A percentile compares a stretch with the other conserved stretches of the same genome.
These are phyloP conservation scores for Trichoderma aggressivum DNA, from an alignment of 2,329 filamentous ascomycete species.

Conservation along the genomic window DNA sequence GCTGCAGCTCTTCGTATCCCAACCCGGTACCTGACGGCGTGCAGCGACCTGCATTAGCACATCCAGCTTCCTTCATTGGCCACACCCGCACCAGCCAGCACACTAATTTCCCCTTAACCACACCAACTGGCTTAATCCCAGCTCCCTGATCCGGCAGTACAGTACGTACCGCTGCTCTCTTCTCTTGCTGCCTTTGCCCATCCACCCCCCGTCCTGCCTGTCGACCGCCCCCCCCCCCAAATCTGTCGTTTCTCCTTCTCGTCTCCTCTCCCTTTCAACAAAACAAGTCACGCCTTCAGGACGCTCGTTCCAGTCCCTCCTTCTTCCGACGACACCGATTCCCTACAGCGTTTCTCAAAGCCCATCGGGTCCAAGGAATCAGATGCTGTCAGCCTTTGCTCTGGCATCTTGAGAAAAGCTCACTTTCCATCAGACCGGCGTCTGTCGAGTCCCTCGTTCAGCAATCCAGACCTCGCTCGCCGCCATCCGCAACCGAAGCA, in stretches of 20 bases:
- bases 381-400: slow-evolving; percentile 18
- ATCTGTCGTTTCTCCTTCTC: slow-evolving; percentile 17
- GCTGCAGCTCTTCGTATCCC: background rate
- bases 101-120: slow-evolving; percentile 21
- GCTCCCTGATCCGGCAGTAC: slow-evolving; percentile 15
- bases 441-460: slow-evolving; percentile 18
- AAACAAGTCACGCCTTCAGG: slow-evolving; percentile 38
- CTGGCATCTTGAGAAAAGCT: slow-evolving; percentile 15
- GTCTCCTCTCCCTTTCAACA: slow-evolving; percentile 37
- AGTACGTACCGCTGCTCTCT: background rate
- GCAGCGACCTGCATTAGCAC: slow-evolving; percentile 5
- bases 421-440: slow-evolving; percentile 7
- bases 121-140: slow-evolving; percentile 17
- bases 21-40: slow-evolving; percentile 6
- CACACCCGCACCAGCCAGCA: slow-evolving; percentile 14
- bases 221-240: slow-evolving; percentile 15
- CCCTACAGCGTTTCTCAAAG: slow-evolving; percentile 18
- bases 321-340: slow-evolving; percentile 26
- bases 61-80: background rate
- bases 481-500: background rate
- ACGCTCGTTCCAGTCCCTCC: slow-evolving; percentile 42
- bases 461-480: background rate
- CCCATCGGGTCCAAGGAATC: slow-evolving; percentile 17
- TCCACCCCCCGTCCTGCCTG: background rate
- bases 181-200: slow-evolving; percentile 1